Evolutionary conservation across 139 green algal species (phyloP).

Genomic region (Chlorella ohadii): DNA sequence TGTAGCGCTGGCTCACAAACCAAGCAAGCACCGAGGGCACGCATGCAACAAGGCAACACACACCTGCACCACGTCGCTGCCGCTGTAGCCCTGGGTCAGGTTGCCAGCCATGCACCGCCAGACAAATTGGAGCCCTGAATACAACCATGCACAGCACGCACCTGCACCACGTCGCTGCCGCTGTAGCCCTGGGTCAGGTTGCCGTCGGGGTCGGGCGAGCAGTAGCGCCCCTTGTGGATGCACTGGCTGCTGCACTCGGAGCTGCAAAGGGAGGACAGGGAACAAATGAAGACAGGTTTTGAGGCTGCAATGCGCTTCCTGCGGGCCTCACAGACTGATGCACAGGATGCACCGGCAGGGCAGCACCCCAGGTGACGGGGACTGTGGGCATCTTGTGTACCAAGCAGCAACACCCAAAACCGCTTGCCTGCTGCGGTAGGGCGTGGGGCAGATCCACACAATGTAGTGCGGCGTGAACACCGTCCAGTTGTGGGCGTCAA

Average conservation of each 20-base stretch:
- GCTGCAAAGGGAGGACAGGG: not conserved
- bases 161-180: conserved; percentile 75
- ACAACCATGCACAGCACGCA: no score
- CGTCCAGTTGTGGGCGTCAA: conserved; percentile 75
- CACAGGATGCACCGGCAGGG: not conserved
- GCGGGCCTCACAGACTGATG: no score
- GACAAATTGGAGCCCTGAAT: no score
- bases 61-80: no score
- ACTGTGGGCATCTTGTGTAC: not conserved
- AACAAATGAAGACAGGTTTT: no score
- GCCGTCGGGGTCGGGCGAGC: conserved; percentile 81
- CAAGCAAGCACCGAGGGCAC: no score
- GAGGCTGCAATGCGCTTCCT: no score
- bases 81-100: no score
- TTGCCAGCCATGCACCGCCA: no score
- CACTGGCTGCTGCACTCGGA: conserved; percentile 85
- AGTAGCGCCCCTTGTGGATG: conserved; percentile 88
- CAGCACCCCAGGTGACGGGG: not conserved
- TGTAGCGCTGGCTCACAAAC: no score
- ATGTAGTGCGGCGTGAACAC: conserved; percentile 93
- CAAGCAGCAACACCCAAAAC: not conserved
- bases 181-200: conserved; percentile 66
- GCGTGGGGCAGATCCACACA: conserved; percentile 78
- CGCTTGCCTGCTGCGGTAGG: conserved; percentile 44
- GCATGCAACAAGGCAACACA: no score